Evolutionary conservation across 2,329 filamentous ascomycete species (phyloP).

Genomic region (Blumeriella jaapii): DNA sequence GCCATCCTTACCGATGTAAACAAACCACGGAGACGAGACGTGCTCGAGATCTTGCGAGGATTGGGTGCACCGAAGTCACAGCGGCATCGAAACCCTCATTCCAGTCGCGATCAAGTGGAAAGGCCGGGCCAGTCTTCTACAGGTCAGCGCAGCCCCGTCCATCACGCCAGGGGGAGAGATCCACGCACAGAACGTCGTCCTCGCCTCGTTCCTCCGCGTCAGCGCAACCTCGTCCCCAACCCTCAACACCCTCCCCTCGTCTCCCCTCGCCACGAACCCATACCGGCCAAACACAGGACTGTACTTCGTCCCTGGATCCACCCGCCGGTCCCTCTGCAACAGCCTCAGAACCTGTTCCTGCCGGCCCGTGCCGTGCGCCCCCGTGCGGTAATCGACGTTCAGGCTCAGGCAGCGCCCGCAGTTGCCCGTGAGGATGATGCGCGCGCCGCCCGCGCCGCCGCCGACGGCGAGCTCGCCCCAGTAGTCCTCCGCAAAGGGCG

Average conservation of each 20-base stretch:
- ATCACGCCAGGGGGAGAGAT: neutral
- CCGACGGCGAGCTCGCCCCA: constrained; percentile 36
- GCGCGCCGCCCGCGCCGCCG: constrained; percentile 8
- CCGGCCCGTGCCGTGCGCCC: constrained; percentile 44
- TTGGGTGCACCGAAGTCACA: too few relatives aligned
- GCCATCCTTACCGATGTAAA: too few relatives aligned
- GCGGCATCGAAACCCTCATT: too few relatives aligned
- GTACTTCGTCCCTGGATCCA: constrained; percentile 57
- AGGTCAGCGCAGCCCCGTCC: neutral
- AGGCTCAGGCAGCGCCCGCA: constrained; percentile 58
- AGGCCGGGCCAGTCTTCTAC: constrained; percentile 6
- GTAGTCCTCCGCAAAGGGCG: constrained; percentile 58
- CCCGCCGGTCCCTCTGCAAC: constrained; percentile 56
- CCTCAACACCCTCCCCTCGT: constrained; percentile 27
- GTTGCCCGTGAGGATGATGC: constrained; percentile 53
- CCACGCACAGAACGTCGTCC: constrained; percentile 37
- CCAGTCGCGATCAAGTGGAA: too few relatives aligned
- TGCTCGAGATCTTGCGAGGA: too few relatives aligned
- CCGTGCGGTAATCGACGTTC: constrained; percentile 61
- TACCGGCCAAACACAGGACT: constrained; percentile 65
- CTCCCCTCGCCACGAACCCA: constrained; percentile 40
- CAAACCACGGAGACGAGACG: too few relatives aligned
- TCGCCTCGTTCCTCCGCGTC: constrained; percentile 31
- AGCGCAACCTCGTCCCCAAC: constrained; percentile 39
- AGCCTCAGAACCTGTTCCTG: constrained; percentile 54